Percentiles rank a stretch among this genome's conserved stretches.
Conservation (phyloP, 1,284 basidiomycete genomes). For the Fomitiporia mediterranea region DNA sequence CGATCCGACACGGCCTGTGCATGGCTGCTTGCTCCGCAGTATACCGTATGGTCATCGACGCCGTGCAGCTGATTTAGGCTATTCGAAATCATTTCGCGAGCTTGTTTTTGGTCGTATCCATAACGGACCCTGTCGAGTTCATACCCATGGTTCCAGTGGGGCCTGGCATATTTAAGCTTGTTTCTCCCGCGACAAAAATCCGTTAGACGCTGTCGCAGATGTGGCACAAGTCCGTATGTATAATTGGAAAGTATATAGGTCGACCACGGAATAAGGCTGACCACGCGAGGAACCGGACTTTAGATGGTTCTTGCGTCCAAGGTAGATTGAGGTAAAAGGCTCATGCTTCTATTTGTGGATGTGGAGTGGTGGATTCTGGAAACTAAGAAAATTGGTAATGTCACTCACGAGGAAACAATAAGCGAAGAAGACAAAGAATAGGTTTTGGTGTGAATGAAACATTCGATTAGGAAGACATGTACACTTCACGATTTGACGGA, state of each 20-base stretch:
- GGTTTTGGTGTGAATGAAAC: background rate
- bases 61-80: background rate
- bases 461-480: background rate
- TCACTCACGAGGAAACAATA: background rate
- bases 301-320: background rate
- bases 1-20: background rate
- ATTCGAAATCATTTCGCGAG: background rate
- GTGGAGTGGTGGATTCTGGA: background rate
- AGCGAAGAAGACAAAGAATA: background rate
- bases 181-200: background rate
- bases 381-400: background rate
- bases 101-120: background rate
- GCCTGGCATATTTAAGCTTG: background rate
- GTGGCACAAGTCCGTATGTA: background rate
- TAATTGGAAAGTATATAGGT: background rate
- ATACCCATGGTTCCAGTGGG: background rate
- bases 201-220: background rate
- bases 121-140: background rate
- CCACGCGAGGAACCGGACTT: constrained; percentile 1
- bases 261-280: background rate
- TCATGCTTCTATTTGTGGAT: background rate
- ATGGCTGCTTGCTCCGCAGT: background rate
- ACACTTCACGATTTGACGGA: background rate
- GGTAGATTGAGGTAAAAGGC: background rate
- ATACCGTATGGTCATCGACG: background rate